These are phyloP conservation scores for Quercus mongolica DNA, from an alignment of 306 rosid genomes.

Conservation along the genomic window DNA sequence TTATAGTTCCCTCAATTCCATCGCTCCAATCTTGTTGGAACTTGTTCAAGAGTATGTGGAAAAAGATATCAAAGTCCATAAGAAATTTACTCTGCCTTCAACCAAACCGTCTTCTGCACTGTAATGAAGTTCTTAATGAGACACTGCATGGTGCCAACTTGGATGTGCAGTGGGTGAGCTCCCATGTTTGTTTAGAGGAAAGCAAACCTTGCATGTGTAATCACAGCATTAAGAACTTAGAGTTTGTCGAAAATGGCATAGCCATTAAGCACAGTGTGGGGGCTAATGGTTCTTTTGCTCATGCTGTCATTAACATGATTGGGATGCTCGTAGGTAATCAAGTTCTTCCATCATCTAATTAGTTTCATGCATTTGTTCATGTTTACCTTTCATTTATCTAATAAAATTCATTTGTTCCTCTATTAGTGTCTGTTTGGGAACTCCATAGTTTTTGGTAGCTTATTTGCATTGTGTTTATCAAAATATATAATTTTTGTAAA, in stretches of 20 bases:
- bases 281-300: constrained; percentile 49
- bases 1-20: neutral
- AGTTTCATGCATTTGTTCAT: too few relatives aligned
- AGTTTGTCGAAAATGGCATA: constrained; percentile 6
- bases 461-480: too few relatives aligned
- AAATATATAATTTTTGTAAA: too few relatives aligned
- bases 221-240: constrained; percentile 8
- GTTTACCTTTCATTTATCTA: too few relatives aligned
- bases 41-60: neutral
- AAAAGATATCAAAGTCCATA: constrained; percentile 30
- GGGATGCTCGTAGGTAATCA: constrained; percentile 74
- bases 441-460: too few relatives aligned
- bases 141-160: constrained; percentile 22
- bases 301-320: constrained; percentile 70
- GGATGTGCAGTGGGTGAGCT: constrained; percentile 14
- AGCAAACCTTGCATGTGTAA: constrained; percentile 33
- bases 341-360: neutral
- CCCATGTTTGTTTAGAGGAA: constrained; percentile 46
- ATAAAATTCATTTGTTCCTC: too few relatives aligned
- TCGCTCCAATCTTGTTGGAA: neutral
- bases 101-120: constrained; percentile 17
- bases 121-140: constrained; percentile 22
- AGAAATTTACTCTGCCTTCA: constrained; percentile 2
- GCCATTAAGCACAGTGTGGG: constrained; percentile 22
- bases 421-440: too few relatives aligned